Percentiles rank a stretch among this genome's conserved stretches.
Conservation (phyloP, 2,329 filamentous ascomycete species). For the Cytospora piceae region DNA sequence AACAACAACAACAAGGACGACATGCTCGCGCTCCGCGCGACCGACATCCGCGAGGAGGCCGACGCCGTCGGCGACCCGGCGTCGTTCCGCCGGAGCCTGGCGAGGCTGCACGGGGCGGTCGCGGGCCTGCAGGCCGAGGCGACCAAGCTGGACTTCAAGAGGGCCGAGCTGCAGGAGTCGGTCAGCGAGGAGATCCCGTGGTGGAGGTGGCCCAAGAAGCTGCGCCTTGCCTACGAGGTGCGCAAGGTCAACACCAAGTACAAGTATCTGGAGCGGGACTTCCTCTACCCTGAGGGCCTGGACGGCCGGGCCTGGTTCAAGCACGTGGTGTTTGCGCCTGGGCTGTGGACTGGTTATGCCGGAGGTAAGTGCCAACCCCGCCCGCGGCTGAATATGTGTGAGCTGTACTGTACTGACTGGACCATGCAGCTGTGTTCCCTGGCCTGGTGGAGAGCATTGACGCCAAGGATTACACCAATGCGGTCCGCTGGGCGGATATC, state of each 20-base stretch:
- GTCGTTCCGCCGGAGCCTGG: constrained; percentile 46
- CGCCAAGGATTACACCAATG: constrained; percentile 59
- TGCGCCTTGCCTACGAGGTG: constrained; percentile 66
- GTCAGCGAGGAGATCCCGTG: constrained; percentile 51
- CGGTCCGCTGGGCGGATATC: constrained; percentile 62
- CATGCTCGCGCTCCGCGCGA: constrained; percentile 27
- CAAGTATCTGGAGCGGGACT: constrained; percentile 80
- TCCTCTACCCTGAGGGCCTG: constrained; percentile 75
- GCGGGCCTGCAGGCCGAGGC: constrained; percentile 19
- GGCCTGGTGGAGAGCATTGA: constrained; percentile 67
- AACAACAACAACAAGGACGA: constrained; percentile 28
- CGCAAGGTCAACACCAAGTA: constrained; percentile 76
- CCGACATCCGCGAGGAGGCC: constrained; percentile 29
- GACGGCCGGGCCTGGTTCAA: constrained; percentile 89
- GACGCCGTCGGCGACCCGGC: constrained; percentile 41
- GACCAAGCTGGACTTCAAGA: constrained; percentile 47
- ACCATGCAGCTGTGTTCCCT: constrained; percentile 60
- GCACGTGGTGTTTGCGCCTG: constrained; percentile 91
- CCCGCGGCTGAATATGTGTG: constrained; percentile 56
- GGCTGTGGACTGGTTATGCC: constrained; percentile 87
- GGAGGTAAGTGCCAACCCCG: constrained; percentile 58
- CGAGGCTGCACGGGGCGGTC: constrained; percentile 41
- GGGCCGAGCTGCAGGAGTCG: constrained; percentile 43
- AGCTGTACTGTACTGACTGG: constrained; percentile 81
- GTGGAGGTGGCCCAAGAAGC: constrained; percentile 67